Base-by-base conservation (phyloP, 2,329 filamentous ascomycete species). In the Botrytis aclada region DNA sequence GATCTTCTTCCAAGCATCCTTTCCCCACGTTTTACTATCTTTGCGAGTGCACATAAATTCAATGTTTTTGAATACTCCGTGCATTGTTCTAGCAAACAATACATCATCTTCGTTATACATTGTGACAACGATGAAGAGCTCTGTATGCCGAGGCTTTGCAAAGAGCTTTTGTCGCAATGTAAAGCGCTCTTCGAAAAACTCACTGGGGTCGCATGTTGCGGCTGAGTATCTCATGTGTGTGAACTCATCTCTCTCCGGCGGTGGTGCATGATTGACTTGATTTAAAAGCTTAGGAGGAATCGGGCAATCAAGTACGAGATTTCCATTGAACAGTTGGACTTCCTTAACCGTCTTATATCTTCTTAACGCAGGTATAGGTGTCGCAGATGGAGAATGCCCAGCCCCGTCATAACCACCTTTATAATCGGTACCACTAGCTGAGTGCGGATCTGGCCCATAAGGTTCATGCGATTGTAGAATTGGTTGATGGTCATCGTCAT, bases 41-140 rank as follows among this genome's bases (percentile, higher is more conserved):
- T 91, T 92, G 70, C 96, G 91, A 34, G 92, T 94, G 85, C 96
- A 99, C 83, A 99, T 98, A 82, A 98, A 96, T 20, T 93, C 90
- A 79, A 99, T 95, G 81, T 99, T 99, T 82, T 97, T 94, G 93
- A 99, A 97, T 73, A 99, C 93, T 72, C 95, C 96, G 81, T 98
- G 94, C 95, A 99, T 98, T 1, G 96, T 99, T 64, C 96, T 90
- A 10, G 96, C 98, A 79, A 99, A 99, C 80, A 94, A 90, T 78
- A 97, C 93, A 81, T 98, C 96, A 82, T 98, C 93, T 83, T 99
- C 96, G 83, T 99, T 99, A 85, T 98, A 98, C 96, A 98, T 98
- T 78, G 96, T 99, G 74, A 99, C 86, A 81, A 95, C 97, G 79
- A 99, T 97, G 81, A 98, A 96, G 16, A 99, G 85, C 83, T 99